Base-by-base conservation (phyloP, 352 stramenopile genomes). In the Phytopythium aichiense region DNA sequence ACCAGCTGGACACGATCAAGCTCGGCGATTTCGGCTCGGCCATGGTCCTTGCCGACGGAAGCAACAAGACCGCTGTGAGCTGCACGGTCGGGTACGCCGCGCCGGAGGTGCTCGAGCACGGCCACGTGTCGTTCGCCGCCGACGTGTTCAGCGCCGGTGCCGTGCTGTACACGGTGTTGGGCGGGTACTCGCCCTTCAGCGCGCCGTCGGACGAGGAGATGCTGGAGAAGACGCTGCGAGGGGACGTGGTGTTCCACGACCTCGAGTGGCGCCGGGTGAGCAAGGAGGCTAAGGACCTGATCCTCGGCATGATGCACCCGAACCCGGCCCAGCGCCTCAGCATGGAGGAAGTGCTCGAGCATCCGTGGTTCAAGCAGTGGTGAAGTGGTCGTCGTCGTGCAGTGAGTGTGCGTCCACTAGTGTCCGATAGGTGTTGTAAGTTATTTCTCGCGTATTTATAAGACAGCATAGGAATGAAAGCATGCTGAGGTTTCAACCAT, bases 61-160 rank as follows among this genome's bases (percentile, higher is more conserved):
- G 51, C 23, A 53, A 65, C 7, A 80, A 79, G 64, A 67, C 69
- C 16, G 61, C 77, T 9, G 49, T 87, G 60, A 84, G 77, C 62
- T 87, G 82, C 65, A 94, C 84, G 0, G 71, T 91, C n/a, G 84
- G 84, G 33, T 92, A 92, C 67, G 75, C 77, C 16, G 84, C 84
- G 0, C 84, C 84, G 0, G 84, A 94, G 56, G 78, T 93, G 48
- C 64, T 93, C 0, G 63, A 76, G 51, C 65, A 72, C 33, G 66
- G 70, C 35, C 64, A 86, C 0, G 70, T 89, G 30, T 79, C 72
- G 31, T 79, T 75, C n/a, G 84, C 84, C 1, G 77, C 81, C 22
- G 82, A 94, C 50, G 73, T 94, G 31, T 94, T 94, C 35, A 90
- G 80, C 62, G 82, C 82, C 20, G 84, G 84, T 18, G 82, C 76